Conservation (phyloP, 2,329 filamentous ascomycete species). For the Fusarium liriodendri region DNA sequence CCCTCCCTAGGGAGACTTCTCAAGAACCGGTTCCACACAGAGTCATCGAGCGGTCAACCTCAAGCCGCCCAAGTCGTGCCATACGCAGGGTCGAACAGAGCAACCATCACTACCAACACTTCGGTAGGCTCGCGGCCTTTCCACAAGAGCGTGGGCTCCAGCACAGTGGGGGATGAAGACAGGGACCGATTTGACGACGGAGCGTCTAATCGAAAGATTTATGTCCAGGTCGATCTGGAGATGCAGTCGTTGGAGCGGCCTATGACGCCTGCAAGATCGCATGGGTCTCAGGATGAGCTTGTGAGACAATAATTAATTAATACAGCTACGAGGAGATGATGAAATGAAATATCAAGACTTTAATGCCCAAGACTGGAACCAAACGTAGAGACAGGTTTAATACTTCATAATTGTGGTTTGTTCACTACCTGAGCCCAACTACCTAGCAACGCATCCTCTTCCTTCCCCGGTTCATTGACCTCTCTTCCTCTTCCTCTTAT, state of each 20-base stretch:
- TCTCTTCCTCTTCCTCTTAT: background rate
- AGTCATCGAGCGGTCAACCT: background rate
- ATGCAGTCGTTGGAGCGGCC: background rate
- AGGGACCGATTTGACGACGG: background rate
- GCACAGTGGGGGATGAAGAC: background rate
- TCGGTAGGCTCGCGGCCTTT: background rate
- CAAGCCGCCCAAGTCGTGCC: background rate
- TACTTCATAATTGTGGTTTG: background rate
- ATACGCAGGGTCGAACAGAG: background rate
- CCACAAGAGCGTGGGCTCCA: background rate
- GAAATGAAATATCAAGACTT: background rate
- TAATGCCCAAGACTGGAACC: background rate
- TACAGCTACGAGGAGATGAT: background rate
- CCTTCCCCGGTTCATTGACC: background rate
- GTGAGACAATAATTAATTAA: background rate
- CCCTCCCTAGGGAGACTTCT: slow-evolving; percentile 21
- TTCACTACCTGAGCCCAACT: background rate
- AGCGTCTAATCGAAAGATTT: background rate
- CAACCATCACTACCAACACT: background rate
- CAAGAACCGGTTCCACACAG: slow-evolving; percentile 3
- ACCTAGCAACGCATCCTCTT: background rate
- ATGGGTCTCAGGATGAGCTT: background rate
- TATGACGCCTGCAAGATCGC: background rate
- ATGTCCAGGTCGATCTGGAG: background rate
- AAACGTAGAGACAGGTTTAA: background rate